phyloP scores from a whole-genome alignment of 2,329 filamentous ascomycete species.

The Xylariales sp. region DNA sequence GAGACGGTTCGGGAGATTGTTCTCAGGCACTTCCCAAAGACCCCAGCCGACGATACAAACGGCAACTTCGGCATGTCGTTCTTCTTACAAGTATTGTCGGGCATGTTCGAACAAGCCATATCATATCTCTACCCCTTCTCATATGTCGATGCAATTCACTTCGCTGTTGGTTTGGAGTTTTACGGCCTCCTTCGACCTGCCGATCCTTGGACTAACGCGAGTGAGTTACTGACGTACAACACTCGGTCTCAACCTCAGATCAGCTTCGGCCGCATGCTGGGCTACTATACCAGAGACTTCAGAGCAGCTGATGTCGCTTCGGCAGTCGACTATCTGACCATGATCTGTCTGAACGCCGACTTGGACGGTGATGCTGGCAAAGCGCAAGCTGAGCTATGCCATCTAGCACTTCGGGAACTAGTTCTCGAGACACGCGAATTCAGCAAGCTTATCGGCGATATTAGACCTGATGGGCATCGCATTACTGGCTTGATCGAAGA shows the following conservation, averaged over 20 bases:
- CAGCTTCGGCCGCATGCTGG: constrained; percentile 90
- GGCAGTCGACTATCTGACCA: constrained; percentile 85
- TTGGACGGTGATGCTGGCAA: constrained; percentile 68
- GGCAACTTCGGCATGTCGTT: constrained; percentile 88
- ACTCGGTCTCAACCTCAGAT: constrained; percentile 72
- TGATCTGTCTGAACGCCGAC: constrained; percentile 90
- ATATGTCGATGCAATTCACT: constrained; percentile 91
- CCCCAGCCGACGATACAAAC: constrained; percentile 65
- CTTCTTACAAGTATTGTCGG: constrained; percentile 82
- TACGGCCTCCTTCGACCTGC: constrained; percentile 87
- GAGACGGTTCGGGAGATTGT: constrained; percentile 83
- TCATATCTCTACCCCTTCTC: constrained; percentile 88
- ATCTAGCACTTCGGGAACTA: constrained; percentile 88
- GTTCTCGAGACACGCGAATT: constrained; percentile 97
- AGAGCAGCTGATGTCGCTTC: constrained; percentile 82
- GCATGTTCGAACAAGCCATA: constrained; percentile 91
- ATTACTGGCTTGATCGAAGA: constrained; percentile 85
- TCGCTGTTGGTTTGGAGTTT: constrained; percentile 81
- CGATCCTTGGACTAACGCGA: constrained; percentile 69
- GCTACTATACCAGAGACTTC: constrained; percentile 95
- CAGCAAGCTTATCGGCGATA: constrained; percentile 87
- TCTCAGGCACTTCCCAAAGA: constrained; percentile 82
- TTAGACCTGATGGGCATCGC: constrained; percentile 77
- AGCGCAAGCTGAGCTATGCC: constrained; percentile 76
- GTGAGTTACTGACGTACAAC: constrained; percentile 64